Conservation (phyloP, 192 early-diverging fungal genomes). For the Backusella circina region DNA sequence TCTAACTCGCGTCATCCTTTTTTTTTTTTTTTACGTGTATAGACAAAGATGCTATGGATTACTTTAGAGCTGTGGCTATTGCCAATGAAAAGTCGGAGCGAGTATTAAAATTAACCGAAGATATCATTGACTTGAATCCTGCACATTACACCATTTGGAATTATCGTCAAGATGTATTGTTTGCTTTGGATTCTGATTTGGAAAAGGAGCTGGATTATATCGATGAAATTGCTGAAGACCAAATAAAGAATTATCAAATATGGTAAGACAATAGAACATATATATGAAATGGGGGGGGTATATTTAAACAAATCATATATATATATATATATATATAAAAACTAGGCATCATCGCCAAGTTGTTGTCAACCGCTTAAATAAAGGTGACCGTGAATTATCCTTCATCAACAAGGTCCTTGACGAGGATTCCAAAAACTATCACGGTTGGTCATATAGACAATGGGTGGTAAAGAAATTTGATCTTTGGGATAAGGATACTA, state of each 20-base stretch:
- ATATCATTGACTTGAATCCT: constrained; percentile 82
- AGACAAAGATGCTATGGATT: constrained; percentile 80
- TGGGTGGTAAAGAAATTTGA: constrained; percentile 80
- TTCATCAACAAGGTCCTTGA: constrained; percentile 71
- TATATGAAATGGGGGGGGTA: not conserved
- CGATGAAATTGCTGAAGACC: constrained; percentile 59
- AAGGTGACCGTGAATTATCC: constrained; percentile 59
- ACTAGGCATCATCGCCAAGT: constrained; percentile 80
- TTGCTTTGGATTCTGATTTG: constrained; percentile 64
- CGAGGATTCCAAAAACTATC: constrained; percentile 95
- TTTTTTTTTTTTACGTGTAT: constrained; percentile 8
- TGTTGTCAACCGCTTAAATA: constrained; percentile 55
- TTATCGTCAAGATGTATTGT: constrained; percentile 80
- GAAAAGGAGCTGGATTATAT: constrained; percentile 77
- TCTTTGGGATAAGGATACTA: constrained; percentile 77
- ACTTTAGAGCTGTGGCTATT: constrained; percentile 76
- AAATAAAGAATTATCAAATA: constrained; percentile 94
- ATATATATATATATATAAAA: not conserved
- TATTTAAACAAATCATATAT: not conserved
- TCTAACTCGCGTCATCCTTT: not conserved
- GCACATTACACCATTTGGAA: constrained; percentile 97
- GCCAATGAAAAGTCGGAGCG: constrained; percentile 74
- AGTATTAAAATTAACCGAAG: constrained; percentile 76
- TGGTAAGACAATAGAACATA: constrained; percentile 54
- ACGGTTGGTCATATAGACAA: constrained; percentile 91